phyloP scores from a whole-genome alignment of 139 green algal genomes.

The Monoraphidium neglectum region DNA sequence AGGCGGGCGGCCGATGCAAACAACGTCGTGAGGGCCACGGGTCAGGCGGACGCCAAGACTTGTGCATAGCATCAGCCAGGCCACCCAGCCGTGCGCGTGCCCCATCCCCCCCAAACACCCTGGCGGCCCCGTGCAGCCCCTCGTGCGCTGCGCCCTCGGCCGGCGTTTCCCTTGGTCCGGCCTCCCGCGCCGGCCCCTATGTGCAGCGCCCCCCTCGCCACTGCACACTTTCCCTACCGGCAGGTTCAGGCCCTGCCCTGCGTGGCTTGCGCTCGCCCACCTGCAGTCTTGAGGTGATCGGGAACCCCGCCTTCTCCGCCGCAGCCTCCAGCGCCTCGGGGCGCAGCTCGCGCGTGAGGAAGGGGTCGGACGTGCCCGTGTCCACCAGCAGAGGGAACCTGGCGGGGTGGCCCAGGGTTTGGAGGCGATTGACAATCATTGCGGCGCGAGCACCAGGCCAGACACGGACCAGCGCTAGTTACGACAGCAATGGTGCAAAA shows the following conservation, averaged over 20 bases:
- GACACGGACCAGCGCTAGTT: too few relatives aligned
- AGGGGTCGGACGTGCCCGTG: slow-evolving; percentile 79
- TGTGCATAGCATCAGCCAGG: neutral
- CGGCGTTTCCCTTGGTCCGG: too few relatives aligned
- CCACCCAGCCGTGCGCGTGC: too few relatives aligned
- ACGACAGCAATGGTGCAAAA: too few relatives aligned
- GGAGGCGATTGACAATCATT: neutral
- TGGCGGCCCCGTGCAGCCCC: too few relatives aligned
- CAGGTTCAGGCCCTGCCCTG: neutral
- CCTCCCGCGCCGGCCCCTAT: too few relatives aligned
- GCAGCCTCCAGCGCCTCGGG: slow-evolving; percentile 77
- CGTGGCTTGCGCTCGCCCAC: slow-evolving; percentile 17
- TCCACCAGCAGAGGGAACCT: slow-evolving; percentile 50
- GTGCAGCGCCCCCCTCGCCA: too few relatives aligned
- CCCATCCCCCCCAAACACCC: too few relatives aligned
- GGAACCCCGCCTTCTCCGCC: slow-evolving; percentile 48
- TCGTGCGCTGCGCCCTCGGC: too few relatives aligned
- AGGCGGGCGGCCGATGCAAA: neutral
- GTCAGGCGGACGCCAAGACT: neutral
- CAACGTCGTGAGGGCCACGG: neutral
- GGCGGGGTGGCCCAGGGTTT: neutral
- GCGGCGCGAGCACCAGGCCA: neutral
- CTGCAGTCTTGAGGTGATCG: slow-evolving; percentile 74
- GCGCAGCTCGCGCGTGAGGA: slow-evolving; percentile 83
- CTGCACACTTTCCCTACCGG: neutral